Conservation (phyloP, 2,329 filamentous ascomycete species). For the Diplodia intermedia region DNA sequence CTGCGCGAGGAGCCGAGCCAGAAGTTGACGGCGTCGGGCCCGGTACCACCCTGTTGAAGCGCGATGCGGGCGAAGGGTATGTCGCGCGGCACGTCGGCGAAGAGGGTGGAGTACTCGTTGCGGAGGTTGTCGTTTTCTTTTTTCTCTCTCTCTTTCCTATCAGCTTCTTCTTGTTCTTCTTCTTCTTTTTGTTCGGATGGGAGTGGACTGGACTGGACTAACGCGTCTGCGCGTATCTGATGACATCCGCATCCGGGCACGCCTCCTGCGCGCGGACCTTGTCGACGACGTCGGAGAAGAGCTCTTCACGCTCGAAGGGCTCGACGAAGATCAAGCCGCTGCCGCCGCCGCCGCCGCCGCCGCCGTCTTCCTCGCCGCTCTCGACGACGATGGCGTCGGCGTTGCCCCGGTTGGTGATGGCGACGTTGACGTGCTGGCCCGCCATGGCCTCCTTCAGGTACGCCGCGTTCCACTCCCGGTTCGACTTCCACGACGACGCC, state of each 20-base stretch:
- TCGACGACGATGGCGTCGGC: constrained; percentile 69
- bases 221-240: constrained; percentile 77
- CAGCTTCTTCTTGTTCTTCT: too few relatives aligned
- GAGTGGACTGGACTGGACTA: constrained; percentile 38
- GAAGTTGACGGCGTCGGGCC: constrained; percentile 79
- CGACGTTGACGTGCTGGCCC: constrained; percentile 71
- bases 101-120: constrained; percentile 71
- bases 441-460: constrained; percentile 65
- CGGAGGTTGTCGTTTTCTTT: constrained; percentile 79
- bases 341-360: background rate
- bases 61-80: constrained; percentile 78
- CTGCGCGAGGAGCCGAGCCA: constrained; percentile 78
- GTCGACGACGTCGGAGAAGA: constrained; percentile 68
- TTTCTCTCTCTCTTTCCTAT: background rate
- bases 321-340: constrained; percentile 65
- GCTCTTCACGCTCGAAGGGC: constrained; percentile 70
- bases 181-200: too few relatives aligned
- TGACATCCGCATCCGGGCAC: background rate
- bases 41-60: constrained; percentile 57
- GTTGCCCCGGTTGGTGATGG: constrained; percentile 74
- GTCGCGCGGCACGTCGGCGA: constrained; percentile 66
- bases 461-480: constrained; percentile 65
- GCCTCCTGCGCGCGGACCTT: constrained; percentile 66
- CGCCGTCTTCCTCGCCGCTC: constrained; percentile 57
- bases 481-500: constrained; percentile 69